phyloP scores from a whole-genome alignment of 2,329 filamentous ascomycete species.

The Ceratocystis albifundus region DNA sequence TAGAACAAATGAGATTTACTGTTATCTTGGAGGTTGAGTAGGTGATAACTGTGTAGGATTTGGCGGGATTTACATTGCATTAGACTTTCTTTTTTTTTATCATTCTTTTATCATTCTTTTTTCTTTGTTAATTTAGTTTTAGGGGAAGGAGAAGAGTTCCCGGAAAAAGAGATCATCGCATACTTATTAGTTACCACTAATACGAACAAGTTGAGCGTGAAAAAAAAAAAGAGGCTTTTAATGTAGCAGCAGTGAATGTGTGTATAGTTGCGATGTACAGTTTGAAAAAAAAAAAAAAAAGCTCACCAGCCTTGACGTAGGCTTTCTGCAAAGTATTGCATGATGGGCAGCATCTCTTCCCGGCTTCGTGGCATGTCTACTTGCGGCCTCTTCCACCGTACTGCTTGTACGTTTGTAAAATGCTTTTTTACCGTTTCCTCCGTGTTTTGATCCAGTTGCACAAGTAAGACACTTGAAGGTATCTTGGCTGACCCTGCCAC shows the following conservation, averaged over 20 bases:
- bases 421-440: constrained; percentile 52
- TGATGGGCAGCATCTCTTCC: constrained; percentile 82
- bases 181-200: constrained; percentile 1
- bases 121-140: not conserved
- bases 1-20: not conserved
- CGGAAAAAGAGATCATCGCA: not conserved
- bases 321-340: constrained; percentile 66
- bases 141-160: not conserved
- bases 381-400: constrained; percentile 56
- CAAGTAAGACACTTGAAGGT: constrained; percentile 51
- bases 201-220: not conserved
- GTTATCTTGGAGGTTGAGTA: not conserved
- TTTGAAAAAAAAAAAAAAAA: no score
- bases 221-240: not conserved
- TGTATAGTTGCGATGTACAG: no score
- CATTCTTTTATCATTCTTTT: not conserved
- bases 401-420: constrained; percentile 56
- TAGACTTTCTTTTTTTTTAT: not conserved
- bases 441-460: constrained; percentile 50
- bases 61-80: not conserved
- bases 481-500: constrained; percentile 41
- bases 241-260: not conserved
- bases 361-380: constrained; percentile 73
- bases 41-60: not conserved
- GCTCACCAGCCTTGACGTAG: constrained; percentile 31